phyloP scores from a whole-genome alignment of 2,329 filamentous ascomycete species.

The Alternaria triticimaculans region DNA sequence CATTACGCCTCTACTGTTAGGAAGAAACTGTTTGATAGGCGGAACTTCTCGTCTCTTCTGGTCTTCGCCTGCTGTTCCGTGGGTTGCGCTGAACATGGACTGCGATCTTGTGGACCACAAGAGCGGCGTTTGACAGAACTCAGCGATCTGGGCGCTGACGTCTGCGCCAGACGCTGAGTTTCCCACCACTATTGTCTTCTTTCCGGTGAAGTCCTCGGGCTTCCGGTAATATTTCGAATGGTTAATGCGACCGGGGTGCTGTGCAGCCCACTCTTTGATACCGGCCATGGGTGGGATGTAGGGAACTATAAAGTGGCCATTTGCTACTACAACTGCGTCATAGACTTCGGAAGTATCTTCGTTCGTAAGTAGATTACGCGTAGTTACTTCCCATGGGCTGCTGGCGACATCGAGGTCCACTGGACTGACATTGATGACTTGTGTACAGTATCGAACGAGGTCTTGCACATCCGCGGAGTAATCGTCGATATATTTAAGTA shows the following conservation, averaged over 20 bases:
- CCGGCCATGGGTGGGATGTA: conserved; percentile 53
- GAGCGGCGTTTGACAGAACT: conserved; percentile 64
- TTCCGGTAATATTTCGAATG: conserved; percentile 79
- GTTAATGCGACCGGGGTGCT: conserved; percentile 49
- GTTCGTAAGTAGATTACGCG: conserved; percentile 57
- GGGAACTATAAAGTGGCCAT: conserved; percentile 57
- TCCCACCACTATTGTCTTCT: conserved; percentile 82
- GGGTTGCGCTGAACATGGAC: conserved; percentile 22
- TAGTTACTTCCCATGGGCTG: conserved; percentile 66
- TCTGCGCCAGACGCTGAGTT: conserved; percentile 86
- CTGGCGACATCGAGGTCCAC: conserved; percentile 27
- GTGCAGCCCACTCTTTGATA: conserved; percentile 50
- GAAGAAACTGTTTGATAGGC: conserved; percentile 61
- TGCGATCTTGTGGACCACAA: conserved; percentile 51
- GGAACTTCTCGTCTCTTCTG: conserved; percentile 62
- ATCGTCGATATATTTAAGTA: conserved; percentile 74
- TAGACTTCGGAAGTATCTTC: conserved; percentile 58
- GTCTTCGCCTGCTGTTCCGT: conserved; percentile 25
- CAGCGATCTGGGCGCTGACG: conserved; percentile 77
- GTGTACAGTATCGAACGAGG: conserved; percentile 72
- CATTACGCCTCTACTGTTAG: conserved; percentile 66
- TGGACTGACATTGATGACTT: conserved; percentile 67
- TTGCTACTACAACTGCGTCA: conserved; percentile 57
- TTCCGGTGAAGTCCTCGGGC: conserved; percentile 66
- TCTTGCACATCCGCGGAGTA: conserved; percentile 73